A percentile compares a stretch with the other conserved stretches of the same genome.
Evolutionary conservation across 768 basidiomycete genomes (phyloP).

Genomic region (Boletus sp.): DNA sequence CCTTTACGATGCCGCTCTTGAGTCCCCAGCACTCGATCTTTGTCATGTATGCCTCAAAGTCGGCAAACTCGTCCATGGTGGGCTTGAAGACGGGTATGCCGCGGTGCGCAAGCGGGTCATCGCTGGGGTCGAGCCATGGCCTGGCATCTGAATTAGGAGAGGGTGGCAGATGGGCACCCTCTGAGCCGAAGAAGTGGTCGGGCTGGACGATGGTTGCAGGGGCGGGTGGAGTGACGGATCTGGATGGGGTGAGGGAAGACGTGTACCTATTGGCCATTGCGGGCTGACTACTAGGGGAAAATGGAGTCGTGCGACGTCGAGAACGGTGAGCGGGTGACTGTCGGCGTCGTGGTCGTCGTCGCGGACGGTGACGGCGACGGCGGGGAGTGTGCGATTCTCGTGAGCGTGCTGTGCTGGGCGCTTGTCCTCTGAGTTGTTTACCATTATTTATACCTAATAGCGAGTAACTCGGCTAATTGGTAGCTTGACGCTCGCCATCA

Average conservation of each 20-base stretch:
- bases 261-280: constrained; percentile 28
- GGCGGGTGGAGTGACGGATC: constrained; percentile 45
- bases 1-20: constrained; percentile 90
- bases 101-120: constrained; percentile 77
- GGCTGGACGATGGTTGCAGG: constrained; percentile 62
- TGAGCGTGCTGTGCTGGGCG: constrained; percentile 1
- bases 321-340: not conserved
- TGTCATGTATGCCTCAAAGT: constrained; percentile 91
- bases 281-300: not conserved
- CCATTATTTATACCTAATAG: not conserved
- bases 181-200: constrained; percentile 78
- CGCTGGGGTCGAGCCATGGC: constrained; percentile 71
- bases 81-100: constrained; percentile 98
- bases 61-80: constrained; percentile 84
- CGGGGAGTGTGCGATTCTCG: constrained; percentile 1
- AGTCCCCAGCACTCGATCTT: constrained; percentile 88
- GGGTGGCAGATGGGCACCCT: constrained; percentile 43
- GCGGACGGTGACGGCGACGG: constrained; percentile 2
- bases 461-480: not conserved
- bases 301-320: not conserved
- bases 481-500: not conserved
- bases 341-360: constrained; percentile 12
- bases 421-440: not conserved
- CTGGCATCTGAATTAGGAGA: constrained; percentile 64
- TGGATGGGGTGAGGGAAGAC: constrained; percentile 38